Evolutionary conservation across 2,329 filamentous ascomycete species (phyloP).

Genomic region (Stagonosporopsis cucurbitacearum): DNA sequence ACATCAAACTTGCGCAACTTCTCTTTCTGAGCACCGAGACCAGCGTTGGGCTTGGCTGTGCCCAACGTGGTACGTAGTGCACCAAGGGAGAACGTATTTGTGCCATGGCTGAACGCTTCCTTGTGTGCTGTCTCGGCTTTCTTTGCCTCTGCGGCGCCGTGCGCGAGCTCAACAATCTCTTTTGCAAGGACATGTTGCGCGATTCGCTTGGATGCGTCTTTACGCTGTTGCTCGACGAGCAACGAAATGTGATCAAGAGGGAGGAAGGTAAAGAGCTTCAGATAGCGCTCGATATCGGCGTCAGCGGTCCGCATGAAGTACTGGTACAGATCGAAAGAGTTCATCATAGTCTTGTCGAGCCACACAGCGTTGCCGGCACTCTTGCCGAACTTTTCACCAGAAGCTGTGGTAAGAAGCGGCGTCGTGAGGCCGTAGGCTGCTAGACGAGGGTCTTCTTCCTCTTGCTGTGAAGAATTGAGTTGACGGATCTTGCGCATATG

Average conservation of each 20-base stretch:
- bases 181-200: constrained; percentile 85
- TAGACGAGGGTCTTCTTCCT: constrained; percentile 45
- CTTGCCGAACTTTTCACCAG: constrained; percentile 93
- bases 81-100: constrained; percentile 38
- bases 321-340: constrained; percentile 83
- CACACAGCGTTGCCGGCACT: constrained; percentile 92
- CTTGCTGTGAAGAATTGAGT: constrained; percentile 16
- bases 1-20: constrained; percentile 20
- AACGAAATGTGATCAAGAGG: constrained; percentile 71
- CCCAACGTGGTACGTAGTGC: constrained; percentile 31
- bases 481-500: constrained; percentile 62
- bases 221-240: constrained; percentile 71
- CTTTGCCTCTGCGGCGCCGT: constrained; percentile 70
- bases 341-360: constrained; percentile 83
- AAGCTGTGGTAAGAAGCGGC: constrained; percentile 82
- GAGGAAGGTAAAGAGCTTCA: constrained; percentile 91
- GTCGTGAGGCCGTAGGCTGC: constrained; percentile 85
- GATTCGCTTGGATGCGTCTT: constrained; percentile 72
- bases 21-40: constrained; percentile 8
- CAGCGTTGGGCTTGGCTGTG: constrained; percentile 5
- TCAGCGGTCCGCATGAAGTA: constrained; percentile 88
- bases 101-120: constrained; percentile 50
- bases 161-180: constrained; percentile 81
- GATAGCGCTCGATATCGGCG: constrained; percentile 77
- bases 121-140: constrained; percentile 66